Evolutionary conservation across 2,329 filamentous ascomycete genomes (phyloP), one percentile per base, ranked within the genome.

Genomic region (Fusarium brachygibbosum): DNA sequence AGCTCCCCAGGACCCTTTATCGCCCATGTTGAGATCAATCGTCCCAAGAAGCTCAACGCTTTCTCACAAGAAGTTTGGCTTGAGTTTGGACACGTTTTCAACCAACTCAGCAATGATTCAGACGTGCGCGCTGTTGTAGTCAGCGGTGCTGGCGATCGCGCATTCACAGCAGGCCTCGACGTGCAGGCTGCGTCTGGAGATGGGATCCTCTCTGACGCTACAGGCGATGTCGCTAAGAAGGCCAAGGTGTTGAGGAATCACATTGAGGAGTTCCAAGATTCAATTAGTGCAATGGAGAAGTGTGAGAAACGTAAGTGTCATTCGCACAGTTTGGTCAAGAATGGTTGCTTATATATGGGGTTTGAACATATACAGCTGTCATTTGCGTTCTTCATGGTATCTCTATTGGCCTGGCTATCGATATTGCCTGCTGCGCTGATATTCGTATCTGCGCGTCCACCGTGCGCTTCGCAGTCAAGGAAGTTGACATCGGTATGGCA

Each of bases 11-110:
- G 82, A 37, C 86, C 90, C 75, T 89, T 89, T 82, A 90, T 98
- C 49, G 92, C 90, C n/a, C 93, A 97, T 78, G 91, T 98, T 62
- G 91, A 98, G 81, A 97, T 97, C 81, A 94, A 97, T 83, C 88
- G 94, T 2, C 89, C 94, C 2, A 80, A 88, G 70, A 97, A 97
- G 83, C 83, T 98, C 78, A 98, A 98, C 79, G 90, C 94, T 69
- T 98, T 97, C 79, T 86, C 89, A 70, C 89, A 93, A 78, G 82
- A 88, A 55, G 95, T 98, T 89, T 98, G 94, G 93, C 83, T 90
- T 54, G 93, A 97, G 82, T 85, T 97, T 68, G 88, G 89, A 57
- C 76, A 79, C 14, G 84, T 97, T 71, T 96, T 98, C 83, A 80
- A 83, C 58, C 85, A 86, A 64, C 88, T 98, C 65, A 94, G 92